Evolutionary conservation across 2,329 filamentous ascomycete genomes (phyloP).

Genomic region (Aurifilum marmelostoma): DNA sequence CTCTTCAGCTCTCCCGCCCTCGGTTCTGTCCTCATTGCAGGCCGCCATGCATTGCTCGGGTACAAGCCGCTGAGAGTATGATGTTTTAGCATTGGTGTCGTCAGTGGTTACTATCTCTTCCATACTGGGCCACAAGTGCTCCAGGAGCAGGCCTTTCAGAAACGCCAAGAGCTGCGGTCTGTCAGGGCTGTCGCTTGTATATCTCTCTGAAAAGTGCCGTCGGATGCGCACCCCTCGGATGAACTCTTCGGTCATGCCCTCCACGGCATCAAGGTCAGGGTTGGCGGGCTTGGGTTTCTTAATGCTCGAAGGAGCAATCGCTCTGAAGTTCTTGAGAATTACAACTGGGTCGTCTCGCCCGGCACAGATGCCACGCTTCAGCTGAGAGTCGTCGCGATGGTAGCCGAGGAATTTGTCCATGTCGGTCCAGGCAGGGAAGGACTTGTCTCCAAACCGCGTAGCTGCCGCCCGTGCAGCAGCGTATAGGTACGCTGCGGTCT

Average conservation of each 20-base stretch:
- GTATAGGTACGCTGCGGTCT: slow-evolving; percentile 34
- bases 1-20: slow-evolving; percentile 11
- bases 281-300: background rate
- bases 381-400: slow-evolving; percentile 20
- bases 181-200: background rate
- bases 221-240: background rate
- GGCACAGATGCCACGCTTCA: slow-evolving; percentile 23
- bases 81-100: no score
- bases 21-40: background rate
- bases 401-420: slow-evolving; percentile 32
- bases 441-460: background rate
- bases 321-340: background rate
- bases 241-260: slow-evolving; percentile 1
- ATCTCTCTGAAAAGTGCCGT: background rate
- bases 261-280: background rate
- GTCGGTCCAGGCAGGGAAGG: slow-evolving; percentile 29
- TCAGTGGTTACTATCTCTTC: no score
- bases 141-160: background rate
- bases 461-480: slow-evolving; percentile 25
- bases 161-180: background rate
- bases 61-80: background rate
- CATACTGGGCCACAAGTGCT: background rate
- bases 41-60: background rate
- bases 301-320: background rate
- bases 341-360: background rate